phyloP scores from a whole-genome alignment of 495 filamentous ascomycete genomes.

The Alectoria sarmentosa region DNA sequence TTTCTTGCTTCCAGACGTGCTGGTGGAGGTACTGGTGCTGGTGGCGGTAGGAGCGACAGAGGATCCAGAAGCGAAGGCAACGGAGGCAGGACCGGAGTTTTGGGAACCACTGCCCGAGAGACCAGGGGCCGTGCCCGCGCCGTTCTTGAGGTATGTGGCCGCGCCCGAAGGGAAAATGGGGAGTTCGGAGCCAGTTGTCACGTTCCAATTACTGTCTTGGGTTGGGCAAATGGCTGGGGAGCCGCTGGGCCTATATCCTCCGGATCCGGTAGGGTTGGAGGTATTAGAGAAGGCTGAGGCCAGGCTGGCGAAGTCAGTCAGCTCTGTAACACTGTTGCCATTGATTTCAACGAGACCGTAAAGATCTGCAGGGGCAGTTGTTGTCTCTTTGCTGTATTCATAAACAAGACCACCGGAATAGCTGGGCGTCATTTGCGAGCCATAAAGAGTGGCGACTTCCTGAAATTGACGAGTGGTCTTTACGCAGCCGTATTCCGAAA shows the following conservation, averaged over 20 bases:
- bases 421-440: slow-evolving; percentile 73
- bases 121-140: slow-evolving; percentile 66
- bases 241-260: slow-evolving; percentile 66
- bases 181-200: slow-evolving; percentile 50
- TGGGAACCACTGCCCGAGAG: slow-evolving; percentile 68
- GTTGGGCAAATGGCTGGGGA: slow-evolving; percentile 61
- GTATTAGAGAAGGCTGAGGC: slow-evolving; percentile 56
- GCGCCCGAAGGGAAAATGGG: slow-evolving; percentile 69
- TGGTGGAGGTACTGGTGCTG: slow-evolving; percentile 21
- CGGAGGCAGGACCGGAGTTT: slow-evolving; percentile 54
- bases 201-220: slow-evolving; percentile 64
- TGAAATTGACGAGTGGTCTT: slow-evolving; percentile 72
- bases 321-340: slow-evolving; percentile 46
- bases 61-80: slow-evolving; percentile 54
- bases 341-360: slow-evolving; percentile 74
- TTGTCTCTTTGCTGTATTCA: slow-evolving; percentile 79
- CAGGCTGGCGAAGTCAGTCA: slow-evolving; percentile 61
- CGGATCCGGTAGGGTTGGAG: slow-evolving; percentile 61
- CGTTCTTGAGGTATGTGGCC: slow-evolving; percentile 59
- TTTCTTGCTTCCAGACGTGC: slow-evolving; percentile 27
- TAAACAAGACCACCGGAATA: slow-evolving; percentile 97
- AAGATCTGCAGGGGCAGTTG: slow-evolving; percentile 32
- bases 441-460: slow-evolving; percentile 77
- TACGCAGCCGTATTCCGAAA: slow-evolving; percentile 91
- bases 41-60: slow-evolving; percentile 45